Percentiles rank a stretch among this genome's conserved stretches.
Conservation (phyloP, 441 rosid species). For the Pelargonium myrrhifolium region DNA sequence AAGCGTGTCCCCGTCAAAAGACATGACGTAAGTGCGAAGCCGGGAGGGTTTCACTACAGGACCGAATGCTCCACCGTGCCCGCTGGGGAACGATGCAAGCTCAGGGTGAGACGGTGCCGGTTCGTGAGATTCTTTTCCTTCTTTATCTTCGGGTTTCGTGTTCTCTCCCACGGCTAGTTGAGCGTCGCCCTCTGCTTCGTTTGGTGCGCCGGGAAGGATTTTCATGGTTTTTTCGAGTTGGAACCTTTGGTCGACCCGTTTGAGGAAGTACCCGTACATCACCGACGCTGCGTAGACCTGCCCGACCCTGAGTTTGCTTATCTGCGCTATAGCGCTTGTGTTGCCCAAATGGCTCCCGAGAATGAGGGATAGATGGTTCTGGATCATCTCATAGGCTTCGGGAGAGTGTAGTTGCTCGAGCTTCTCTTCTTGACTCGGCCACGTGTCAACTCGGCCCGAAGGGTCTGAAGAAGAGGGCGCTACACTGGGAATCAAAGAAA, state of each 20-base stretch:
- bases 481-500: slow-evolving; percentile 60
- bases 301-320: slow-evolving; percentile 81
- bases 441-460: slow-evolving; percentile 46
- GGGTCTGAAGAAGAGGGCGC: slow-evolving; percentile 43
- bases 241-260: slow-evolving; percentile 83
- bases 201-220: slow-evolving; percentile 42
- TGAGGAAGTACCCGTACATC: slow-evolving; percentile 91
- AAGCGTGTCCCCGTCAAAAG: slow-evolving; percentile 81
- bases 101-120: slow-evolving; percentile 55
- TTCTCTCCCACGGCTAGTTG: slow-evolving; percentile 31
- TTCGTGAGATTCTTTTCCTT: slow-evolving; percentile 27
- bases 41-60: slow-evolving; percentile 50
- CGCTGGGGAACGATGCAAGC: slow-evolving; percentile 31
- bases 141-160: slow-evolving; percentile 23
- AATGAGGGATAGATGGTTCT: slow-evolving; percentile 73
- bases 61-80: slow-evolving; percentile 52
- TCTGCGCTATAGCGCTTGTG: slow-evolving; percentile 49
- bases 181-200: slow-evolving; percentile 25
- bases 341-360: slow-evolving; percentile 61
- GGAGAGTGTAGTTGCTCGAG: slow-evolving; percentile 71
- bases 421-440: slow-evolving; percentile 58
- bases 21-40: slow-evolving; percentile 73
- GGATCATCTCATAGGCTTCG: slow-evolving; percentile 92
- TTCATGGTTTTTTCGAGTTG: slow-evolving; percentile 92
- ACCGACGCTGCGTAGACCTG: slow-evolving; percentile 96